Evolutionary conservation across 805 yeast genomes (phyloP).

Genomic region (Starmerella sp.): DNA sequence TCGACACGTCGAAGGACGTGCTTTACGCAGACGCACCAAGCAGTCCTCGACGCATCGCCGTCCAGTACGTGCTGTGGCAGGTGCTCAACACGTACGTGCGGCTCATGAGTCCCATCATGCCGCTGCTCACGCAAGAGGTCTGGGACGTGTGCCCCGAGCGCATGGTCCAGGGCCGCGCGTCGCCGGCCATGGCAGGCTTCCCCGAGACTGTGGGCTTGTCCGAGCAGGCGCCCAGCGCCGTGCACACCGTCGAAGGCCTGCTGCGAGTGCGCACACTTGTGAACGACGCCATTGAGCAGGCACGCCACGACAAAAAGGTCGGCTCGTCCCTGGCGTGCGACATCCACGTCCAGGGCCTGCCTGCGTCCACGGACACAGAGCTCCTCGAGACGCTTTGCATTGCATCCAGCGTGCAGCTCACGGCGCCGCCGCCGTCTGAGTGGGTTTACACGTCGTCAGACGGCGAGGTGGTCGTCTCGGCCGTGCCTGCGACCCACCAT

Average conservation of each 20-base stretch:
- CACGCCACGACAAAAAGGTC: slow-evolving; percentile 40
- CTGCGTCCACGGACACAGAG: slow-evolving; percentile 26
- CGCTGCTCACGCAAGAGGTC: slow-evolving; percentile 75
- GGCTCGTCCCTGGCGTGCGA: slow-evolving; percentile 48
- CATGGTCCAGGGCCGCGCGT: slow-evolving; percentile 24
- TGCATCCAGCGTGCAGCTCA: slow-evolving; percentile 46
- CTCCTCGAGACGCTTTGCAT: slow-evolving; percentile 49
- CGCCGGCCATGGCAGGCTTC: slow-evolving; percentile 44
- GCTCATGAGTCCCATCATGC: slow-evolving; percentile 68
- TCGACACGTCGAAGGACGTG: slow-evolving; percentile 75
- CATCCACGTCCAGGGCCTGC: slow-evolving; percentile 30
- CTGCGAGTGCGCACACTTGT: slow-evolving; percentile 41
- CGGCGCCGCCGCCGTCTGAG: slow-evolving; percentile 20
- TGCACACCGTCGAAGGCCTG: slow-evolving; percentile 32
- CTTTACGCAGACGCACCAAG: slow-evolving; percentile 55
- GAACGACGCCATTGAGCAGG: slow-evolving; percentile 43
- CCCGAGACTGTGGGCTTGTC: slow-evolving; percentile 13
- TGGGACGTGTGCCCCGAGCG: slow-evolving; percentile 50
- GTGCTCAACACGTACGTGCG: slow-evolving; percentile 53
- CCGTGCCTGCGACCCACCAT: slow-evolving; percentile 37
- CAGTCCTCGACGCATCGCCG: slow-evolving; percentile 43
- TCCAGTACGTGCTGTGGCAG: slow-evolving; percentile 51
- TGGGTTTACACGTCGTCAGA: slow-evolving; percentile 30
- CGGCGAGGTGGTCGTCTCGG: slow-evolving; percentile 28
- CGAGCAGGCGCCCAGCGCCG: slow-evolving; percentile 30